Evolutionary conservation across 2,329 filamentous ascomycete species (phyloP), one percentile per base, ranked within the genome.

Genomic region (Orbilia oligospora): DNA sequence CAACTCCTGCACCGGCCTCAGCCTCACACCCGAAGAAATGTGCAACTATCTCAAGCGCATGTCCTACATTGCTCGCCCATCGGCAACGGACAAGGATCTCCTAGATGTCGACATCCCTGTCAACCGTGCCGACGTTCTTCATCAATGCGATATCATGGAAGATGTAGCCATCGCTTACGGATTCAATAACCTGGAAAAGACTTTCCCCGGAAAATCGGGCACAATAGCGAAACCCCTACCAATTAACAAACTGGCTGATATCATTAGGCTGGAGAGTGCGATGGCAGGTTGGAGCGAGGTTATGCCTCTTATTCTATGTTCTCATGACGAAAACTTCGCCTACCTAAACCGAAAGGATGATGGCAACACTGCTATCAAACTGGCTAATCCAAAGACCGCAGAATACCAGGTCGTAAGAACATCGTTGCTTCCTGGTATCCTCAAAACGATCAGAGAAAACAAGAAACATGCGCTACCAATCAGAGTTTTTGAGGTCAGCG

Each of bases 121-220:
- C 36, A 98, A 94, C 56, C 90, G 96, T 80, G 95, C 96, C 58
- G 96, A 99, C 84, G 91, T 99, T 49, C 90, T 99, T 36, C 96
- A 99, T 85, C 92, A 97, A 83, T 97, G 94, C 82, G 96, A 99
- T 84, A 93, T 99, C 81, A 99, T 99, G 95, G 96, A 99, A 86
- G 97, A 99, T 84, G 91, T 97, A 20, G 96, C 94, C 48, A 96
- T 99, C 81, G 94, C 93, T 67, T 97, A 98, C 84, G 96, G 97
- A 81, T 99, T 97, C 89, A 99, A 99, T 88, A 93, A 92, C 80
- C 91, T 99, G 18, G 94, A 95, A 0, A 91, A 94, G 66, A 90
- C 91, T 61, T 93, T 95, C 83, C 94, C 94, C 8, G 94, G 91
- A 85, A 94, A 94, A 83, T 92, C 92, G 24, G 92, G 91, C 70